phyloP scores from a whole-genome alignment of 257 asterid species.

The Apocynum venetum region DNA sequence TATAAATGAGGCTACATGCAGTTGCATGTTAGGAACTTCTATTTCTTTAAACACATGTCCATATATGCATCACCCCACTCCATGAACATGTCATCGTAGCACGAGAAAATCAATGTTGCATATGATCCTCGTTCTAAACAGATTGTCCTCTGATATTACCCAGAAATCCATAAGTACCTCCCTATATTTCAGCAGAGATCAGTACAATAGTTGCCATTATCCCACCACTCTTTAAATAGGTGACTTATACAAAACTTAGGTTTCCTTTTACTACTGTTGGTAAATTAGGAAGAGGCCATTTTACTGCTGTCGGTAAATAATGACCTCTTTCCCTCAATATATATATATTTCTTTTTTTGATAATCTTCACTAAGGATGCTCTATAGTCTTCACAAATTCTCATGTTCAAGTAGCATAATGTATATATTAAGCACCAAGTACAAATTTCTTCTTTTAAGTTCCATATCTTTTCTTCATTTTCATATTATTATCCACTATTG shows the following conservation, averaged over 20 bases:
- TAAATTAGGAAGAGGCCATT: too few relatives aligned
- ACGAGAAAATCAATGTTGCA: not conserved
- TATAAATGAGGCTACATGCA: not conserved
- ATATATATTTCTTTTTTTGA: not conserved
- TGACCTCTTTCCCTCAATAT: not conserved
- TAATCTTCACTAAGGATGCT: not conserved
- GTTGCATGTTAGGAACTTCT: not conserved
- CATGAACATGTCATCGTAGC: not conserved
- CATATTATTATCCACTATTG: too few relatives aligned
- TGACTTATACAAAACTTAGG: not conserved
- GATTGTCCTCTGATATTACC: not conserved
- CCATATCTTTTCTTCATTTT: not conserved
- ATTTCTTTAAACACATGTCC: not conserved
- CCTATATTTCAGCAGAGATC: not conserved
- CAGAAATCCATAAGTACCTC: not conserved
- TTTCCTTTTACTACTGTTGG: not conserved
- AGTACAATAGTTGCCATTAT: not conserved
- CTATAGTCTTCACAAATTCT: not conserved
- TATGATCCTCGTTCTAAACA: not conserved
- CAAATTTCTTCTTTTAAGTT: not conserved
- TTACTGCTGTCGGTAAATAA: not conserved
- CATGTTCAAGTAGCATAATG: too few relatives aligned
- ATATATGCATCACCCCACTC: not conserved
- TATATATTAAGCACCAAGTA: not conserved
- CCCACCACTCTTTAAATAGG: not conserved